A percentile compares a stretch with the other conserved stretches of the same genome.
Conservation (phyloP, 2,329 filamentous ascomycete species). For the Diatrype stigma region DNA sequence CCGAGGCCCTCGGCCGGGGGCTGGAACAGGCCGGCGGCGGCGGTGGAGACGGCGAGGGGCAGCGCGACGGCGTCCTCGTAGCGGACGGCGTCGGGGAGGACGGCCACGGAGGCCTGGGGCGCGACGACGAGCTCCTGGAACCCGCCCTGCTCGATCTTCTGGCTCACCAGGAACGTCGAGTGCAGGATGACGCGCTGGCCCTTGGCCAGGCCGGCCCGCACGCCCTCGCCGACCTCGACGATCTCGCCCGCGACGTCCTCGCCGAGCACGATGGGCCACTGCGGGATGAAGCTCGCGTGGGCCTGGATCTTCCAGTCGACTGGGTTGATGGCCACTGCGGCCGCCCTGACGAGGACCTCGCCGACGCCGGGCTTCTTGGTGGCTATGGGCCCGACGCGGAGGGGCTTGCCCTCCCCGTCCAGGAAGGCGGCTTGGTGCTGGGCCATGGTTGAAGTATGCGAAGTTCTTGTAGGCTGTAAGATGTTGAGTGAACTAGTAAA, state of each 20-base stretch:
- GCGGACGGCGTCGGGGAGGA: conserved; percentile 9
- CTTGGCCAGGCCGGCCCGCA: conserved; percentile 14
- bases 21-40: conserved; percentile 10
- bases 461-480: too few species aligned
- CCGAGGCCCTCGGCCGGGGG: neutral
- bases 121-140: conserved; percentile 10
- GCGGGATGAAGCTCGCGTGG: conserved; percentile 7
- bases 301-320: conserved; percentile 13
- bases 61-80: conserved; percentile 11
- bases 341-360: conserved; percentile 13
- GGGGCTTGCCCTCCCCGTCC: neutral
- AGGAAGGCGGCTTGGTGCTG: conserved; percentile 2
- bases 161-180: conserved; percentile 2
- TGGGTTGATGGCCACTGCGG: conserved; percentile 22
- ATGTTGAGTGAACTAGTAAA: too few species aligned
- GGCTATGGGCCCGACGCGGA: neutral
- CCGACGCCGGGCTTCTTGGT: neutral
- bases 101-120: neutral
- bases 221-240: conserved; percentile 14
- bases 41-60: conserved; percentile 12
- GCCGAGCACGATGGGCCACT: conserved; percentile 24
- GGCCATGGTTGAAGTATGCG: too few species aligned
- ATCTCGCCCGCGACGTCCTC: conserved; percentile 23
- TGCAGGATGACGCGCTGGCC: conserved; percentile 21
- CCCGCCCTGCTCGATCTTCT: conserved; percentile 3